Evolutionary conservation across 441 rosid species (phyloP), one percentile per base, ranked within the genome.

Genomic region (Gossypium davidsonii): DNA sequence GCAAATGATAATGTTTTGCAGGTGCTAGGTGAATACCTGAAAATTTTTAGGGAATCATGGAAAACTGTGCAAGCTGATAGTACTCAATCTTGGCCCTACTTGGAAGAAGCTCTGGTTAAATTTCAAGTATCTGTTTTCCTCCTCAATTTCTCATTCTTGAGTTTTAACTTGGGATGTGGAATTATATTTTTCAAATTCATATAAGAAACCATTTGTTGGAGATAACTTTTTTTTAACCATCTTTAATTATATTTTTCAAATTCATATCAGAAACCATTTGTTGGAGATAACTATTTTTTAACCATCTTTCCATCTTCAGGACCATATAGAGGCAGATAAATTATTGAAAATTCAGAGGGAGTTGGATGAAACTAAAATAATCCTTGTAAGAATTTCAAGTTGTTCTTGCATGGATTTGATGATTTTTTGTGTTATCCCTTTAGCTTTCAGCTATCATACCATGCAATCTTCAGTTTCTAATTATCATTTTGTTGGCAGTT

Each of bases 271-370:
- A 39, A 31, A 25, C 44, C 1, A 10, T 56, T 55, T 21, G 6
- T 55, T 5, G 25, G 18, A 12, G 53, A 48, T 61, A 52, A 52
- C 15, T 15, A 1, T 74, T 70, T 67, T 51, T 57, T 14, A 15
- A 46, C n/a, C 17, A 23, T 34, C 66, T 59, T 78, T 37, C 20
- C 46, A 73, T 72, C 76, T 77, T 71, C 84, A 93, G 96, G 97
- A 93, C 79, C 98, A 97, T 62, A 95, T 94, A 0, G 95, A 95
- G 83, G 99, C 95, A 6, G 96, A 91, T 78, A 95, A 93, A 84
- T 82, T 95, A 78, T 75, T 95, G 89, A 95, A 86, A 86, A 91
- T 95, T 77, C 97, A 95, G 80, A 88, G 93, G 84, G 98, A 93
- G 78, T 84, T 95, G 89, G 98, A 93, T 61, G 97, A 95, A 74